These are phyloP conservation scores for Lojkania enalia DNA, from an alignment of 2,329 filamentous ascomycete species.

Conservation along the genomic window DNA sequence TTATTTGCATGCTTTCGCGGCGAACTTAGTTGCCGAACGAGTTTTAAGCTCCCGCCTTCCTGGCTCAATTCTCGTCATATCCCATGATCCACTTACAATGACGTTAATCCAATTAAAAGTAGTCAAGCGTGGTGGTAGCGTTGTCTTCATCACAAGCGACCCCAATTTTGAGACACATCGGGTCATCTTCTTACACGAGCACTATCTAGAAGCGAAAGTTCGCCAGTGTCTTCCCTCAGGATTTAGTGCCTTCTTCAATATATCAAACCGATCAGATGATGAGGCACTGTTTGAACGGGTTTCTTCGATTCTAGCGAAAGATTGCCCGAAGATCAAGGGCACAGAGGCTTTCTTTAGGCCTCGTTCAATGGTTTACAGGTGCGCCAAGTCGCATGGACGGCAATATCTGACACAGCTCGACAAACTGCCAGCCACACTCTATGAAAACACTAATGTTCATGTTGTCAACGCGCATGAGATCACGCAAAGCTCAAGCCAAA, in stretches of 20 bases:
- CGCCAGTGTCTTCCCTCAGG: constrained; percentile 6
- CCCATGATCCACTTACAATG: constrained; percentile 10
- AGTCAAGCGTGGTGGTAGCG: background rate
- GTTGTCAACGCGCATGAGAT: too few species aligned
- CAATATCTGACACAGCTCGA: too few species aligned
- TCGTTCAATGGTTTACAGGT: constrained; percentile 1
- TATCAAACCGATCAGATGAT: constrained; percentile 11
- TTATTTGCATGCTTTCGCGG: constrained; percentile 5
- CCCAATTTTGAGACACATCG: background rate
- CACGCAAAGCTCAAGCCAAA: too few species aligned
- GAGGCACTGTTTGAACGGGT: constrained; percentile 9
- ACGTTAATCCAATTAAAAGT: constrained; percentile 8
- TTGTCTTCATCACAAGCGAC: constrained; percentile 12
- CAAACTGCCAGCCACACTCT: too few species aligned
- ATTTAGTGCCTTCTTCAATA: constrained; percentile 8
- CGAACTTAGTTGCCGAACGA: constrained; percentile 9
- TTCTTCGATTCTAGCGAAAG: background rate
- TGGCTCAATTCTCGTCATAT: constrained; percentile 7
- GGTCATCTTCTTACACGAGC: constrained; percentile 7
- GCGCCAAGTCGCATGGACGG: background rate
- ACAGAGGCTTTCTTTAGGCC: constrained; percentile 6
- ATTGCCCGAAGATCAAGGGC: constrained; percentile 2
- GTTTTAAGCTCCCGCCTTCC: background rate
- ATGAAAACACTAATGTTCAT: too few species aligned
- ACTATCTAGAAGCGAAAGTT: constrained; percentile 8